Conservation (phyloP, 805 yeast species). For the Kregervanrija fluxuum region DNA sequence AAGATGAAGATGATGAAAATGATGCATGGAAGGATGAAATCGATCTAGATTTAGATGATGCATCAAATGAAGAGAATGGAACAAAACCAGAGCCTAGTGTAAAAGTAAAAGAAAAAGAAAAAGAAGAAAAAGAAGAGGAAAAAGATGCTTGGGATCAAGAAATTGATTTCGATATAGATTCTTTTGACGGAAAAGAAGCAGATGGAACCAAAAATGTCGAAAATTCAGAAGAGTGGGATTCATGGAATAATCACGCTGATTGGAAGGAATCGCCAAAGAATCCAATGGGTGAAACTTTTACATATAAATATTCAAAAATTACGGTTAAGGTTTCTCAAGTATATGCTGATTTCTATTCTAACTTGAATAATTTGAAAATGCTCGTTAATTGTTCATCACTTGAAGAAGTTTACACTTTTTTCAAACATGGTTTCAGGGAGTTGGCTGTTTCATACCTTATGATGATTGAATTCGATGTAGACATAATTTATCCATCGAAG, state of each 20-base stretch:
- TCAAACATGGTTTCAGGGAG: slow-evolving; percentile 22
- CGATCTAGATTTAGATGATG: slow-evolving; percentile 5
- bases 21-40: slow-evolving; percentile 8
- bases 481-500: slow-evolving; percentile 16
- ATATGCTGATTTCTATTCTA: slow-evolving; percentile 14
- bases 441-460: slow-evolving; percentile 21
- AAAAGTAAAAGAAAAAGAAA: slow-evolving; percentile 13
- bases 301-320: slow-evolving; percentile 16
- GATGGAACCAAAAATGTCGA: too few species aligned
- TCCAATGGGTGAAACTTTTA: not conserved
- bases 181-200: not conserved
- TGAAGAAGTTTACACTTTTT: slow-evolving; percentile 16
- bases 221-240: too few species aligned
- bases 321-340: slow-evolving; percentile 10
- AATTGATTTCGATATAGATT: slow-evolving; percentile 9
- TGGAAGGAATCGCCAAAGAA: too few species aligned
- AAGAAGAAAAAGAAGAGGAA: slow-evolving; percentile 24
- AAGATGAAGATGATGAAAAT: slow-evolving; percentile 14
- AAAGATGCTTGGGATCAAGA: slow-evolving; percentile 19
- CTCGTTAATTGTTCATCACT: slow-evolving; percentile 3
- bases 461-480: slow-evolving; percentile 15
- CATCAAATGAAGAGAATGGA: not conserved
- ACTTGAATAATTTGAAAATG: slow-evolving; percentile 12
- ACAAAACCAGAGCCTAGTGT: not conserved
- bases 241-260: too few species aligned